Evolutionary conservation across 768 basidiomycete species (phyloP), one percentile per base, ranked within the genome.

Genomic region (Lactarius evosmus): DNA sequence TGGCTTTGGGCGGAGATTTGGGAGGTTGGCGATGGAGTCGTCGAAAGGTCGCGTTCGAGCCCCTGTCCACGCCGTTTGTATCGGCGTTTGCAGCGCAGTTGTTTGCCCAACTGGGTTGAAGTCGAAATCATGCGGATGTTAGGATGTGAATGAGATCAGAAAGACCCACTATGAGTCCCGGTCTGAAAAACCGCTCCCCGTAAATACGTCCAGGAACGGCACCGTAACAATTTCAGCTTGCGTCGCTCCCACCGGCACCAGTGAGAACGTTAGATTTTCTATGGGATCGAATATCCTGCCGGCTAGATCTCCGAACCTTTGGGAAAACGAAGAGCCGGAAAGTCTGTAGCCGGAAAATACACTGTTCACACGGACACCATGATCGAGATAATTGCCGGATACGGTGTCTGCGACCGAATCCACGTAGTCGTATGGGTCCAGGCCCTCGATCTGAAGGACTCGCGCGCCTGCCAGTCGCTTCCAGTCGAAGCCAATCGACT

Each of bases 341-440:
- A 75, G 70, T 29, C 85, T 75, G 69, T 87, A 87, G 67, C 83
- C 82, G n/a, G 79, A 82, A 72, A 84, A 83, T 8, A 82, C 85
- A 46, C 82, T 83, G 74, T 87, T 87, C 40, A 86, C 80, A 33
- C 86, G 80, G 51, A 87, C 79, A 27, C 82, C 82, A 64, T 85
- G 85, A 69, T 86, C 84, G 53, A 87, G 74, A 70, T 82, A 87
- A 68, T 85, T 86, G 19, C 86, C 85, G 3, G 82, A 81, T 22
- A 83, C 80, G 2, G 83, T 85, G 54, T 74, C 74, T 3, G 86
- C 86, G 49, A 87, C 80, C 25, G 74, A 70, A 69, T 84, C 82
- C 51, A 85, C 80, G 67, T 86, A 87, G 52, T 74, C 76, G 66
- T 81, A 85, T 7, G 86, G 77, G 61, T 79, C 76, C 68, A 77